Conservation (phyloP, 257 asterid genomes). For the Petrea volubilis region DNA sequence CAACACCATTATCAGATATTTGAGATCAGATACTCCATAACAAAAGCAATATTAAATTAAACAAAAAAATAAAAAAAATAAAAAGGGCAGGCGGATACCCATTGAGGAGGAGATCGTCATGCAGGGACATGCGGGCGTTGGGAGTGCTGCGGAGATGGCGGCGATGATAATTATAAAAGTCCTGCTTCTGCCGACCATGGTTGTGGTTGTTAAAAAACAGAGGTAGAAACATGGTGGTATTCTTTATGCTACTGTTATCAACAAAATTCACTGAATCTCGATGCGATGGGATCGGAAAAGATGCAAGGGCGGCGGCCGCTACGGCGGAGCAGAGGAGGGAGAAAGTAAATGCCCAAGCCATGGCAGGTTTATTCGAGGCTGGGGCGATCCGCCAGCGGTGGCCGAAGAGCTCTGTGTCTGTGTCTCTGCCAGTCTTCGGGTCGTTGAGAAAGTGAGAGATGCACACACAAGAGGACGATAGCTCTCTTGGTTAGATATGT, state of each 20-base stretch:
- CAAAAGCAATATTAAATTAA: background rate
- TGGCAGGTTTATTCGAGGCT: conserved; percentile 6
- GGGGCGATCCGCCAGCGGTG: conserved; percentile 27
- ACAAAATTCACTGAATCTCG: conserved; percentile 18
- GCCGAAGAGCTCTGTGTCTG: background rate
- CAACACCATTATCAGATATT: background rate
- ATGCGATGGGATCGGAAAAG: conserved; percentile 18
- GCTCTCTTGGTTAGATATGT: background rate
- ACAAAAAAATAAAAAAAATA: too few species aligned
- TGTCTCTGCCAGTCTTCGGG: background rate
- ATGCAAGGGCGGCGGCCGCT: conserved; percentile 21
- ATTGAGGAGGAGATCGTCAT: conserved; percentile 81
- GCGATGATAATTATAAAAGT: conserved; percentile 25
- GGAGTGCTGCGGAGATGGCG: conserved; percentile 53
- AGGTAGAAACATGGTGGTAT: conserved; percentile 46
- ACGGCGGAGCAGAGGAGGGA: conserved; percentile 31
- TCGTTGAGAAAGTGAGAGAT: background rate
- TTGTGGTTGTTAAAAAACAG: conserved; percentile 32
- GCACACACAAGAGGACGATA: background rate
- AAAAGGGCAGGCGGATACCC: conserved; percentile 55
- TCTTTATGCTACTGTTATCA: conserved; percentile 1
- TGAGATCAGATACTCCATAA: conserved; percentile 35
- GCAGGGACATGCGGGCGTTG: conserved; percentile 78
- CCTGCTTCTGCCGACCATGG: conserved; percentile 11
- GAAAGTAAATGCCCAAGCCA: conserved; percentile 37